Percentiles rank a stretch among this genome's conserved stretches.
These are phyloP conservation scores for Speleostelium caveatum DNA, from an alignment of 78 protist species.

Conservation along the genomic window DNA sequence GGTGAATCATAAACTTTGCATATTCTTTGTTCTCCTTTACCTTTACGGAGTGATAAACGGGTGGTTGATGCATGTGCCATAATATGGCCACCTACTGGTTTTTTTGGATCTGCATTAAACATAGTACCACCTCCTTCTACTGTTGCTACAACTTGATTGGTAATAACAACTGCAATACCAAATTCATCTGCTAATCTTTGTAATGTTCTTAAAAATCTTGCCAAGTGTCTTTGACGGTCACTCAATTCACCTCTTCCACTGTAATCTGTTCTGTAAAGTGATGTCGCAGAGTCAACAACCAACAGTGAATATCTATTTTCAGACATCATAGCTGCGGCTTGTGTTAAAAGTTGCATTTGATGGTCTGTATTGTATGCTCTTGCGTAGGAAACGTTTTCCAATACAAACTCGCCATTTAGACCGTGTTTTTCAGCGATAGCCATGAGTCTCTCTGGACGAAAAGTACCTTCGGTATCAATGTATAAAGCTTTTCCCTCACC, in stretches of 20 bases:
- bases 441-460: conserved; percentile 98
- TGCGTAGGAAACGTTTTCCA: conserved; percentile 99
- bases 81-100: conserved; percentile 99
- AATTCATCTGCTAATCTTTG: conserved; percentile 97
- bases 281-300: conserved; percentile 98
- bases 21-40: conserved; percentile 97
- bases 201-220: conserved; percentile 95
- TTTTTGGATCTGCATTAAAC: conserved; percentile 78
- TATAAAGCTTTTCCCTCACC: conserved; percentile 99
- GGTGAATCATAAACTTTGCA: conserved; percentile 99
- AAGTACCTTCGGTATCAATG: conserved; percentile 99
- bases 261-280: conserved; percentile 98
- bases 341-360: conserved; percentile 92
- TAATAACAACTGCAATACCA: conserved; percentile 98
- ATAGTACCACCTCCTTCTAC: conserved; percentile 67
- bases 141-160: conserved; percentile 99
- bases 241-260: conserved; percentile 98
- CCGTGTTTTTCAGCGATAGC: conserved; percentile 95
- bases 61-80: conserved; percentile 99
- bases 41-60: conserved; percentile 96
- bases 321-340: conserved; percentile 99
- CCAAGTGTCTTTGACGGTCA: conserved; percentile 98
- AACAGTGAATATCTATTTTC: conserved; percentile 95
- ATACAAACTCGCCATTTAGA: conserved; percentile 92
- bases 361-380: conserved; percentile 99